Percentiles rank a stretch among this genome's conserved stretches.
Evolutionary conservation across 805 yeast genomes (phyloP).

Genomic region (Candida silvatica): DNA sequence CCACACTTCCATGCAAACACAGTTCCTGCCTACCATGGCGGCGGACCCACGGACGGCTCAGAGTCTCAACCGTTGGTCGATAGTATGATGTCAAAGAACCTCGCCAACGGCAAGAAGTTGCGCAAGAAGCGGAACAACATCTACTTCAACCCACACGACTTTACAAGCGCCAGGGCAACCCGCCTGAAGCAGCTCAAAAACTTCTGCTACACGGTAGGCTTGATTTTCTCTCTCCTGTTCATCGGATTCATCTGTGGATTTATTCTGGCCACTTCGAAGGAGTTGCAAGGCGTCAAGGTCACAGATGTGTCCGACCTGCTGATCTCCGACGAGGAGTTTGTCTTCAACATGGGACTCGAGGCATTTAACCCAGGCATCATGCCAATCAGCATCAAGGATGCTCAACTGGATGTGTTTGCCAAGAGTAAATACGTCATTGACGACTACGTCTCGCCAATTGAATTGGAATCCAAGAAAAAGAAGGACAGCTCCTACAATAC

Average conservation of each 20-base stretch:
- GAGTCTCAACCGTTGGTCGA: neutral
- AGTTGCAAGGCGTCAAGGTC: conserved; percentile 59
- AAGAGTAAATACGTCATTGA: conserved; percentile 42
- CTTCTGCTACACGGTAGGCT: conserved; percentile 33
- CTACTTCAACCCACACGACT: conserved; percentile 29
- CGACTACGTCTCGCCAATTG: neutral
- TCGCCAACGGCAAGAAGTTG: neutral
- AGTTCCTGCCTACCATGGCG: conserved; percentile 2
- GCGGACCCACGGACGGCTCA: neutral
- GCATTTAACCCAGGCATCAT: conserved; percentile 87
- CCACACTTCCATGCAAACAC: neutral
- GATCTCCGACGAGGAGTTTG: conserved; percentile 75
- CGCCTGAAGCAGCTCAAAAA: conserved; percentile 22
- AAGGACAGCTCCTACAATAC: conserved; percentile 29
- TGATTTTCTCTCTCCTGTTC: conserved; percentile 44
- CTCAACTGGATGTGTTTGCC: conserved; percentile 82
- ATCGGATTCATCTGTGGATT: conserved; percentile 81
- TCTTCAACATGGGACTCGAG: conserved; percentile 68
- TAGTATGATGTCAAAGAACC: too few species aligned
- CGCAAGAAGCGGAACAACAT: conserved; percentile 16
- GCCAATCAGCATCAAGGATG: conserved; percentile 50
- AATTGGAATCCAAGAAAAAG: neutral
- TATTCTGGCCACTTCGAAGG: conserved; percentile 78
- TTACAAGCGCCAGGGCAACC: conserved; percentile 24
- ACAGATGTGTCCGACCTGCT: conserved; percentile 59